Evolutionary conservation across 2,329 filamentous ascomycete genomes (phyloP), one percentile per base, ranked within the genome.

Genomic region (Colletotrichum lini): DNA sequence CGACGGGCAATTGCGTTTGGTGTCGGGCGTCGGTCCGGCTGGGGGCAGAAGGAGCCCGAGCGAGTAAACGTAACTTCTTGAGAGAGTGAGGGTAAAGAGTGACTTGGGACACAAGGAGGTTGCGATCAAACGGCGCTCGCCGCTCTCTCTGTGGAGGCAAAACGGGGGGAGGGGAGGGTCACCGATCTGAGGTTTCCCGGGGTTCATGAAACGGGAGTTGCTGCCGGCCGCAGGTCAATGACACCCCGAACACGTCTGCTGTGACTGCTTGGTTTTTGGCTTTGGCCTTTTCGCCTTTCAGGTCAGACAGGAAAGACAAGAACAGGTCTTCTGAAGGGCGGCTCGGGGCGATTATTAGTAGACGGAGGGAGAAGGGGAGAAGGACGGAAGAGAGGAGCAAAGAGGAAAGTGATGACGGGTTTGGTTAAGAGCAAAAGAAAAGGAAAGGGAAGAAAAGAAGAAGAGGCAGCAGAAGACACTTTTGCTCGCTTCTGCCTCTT

Each of bases 221-320:
- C 47, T 59, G 59, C 53, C 38, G 67, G 54, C 58, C 45, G 69
- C 58, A 59, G 59, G 26, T 72, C 44, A 69, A 49, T 59, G 69
- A 64, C 69, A 72, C 68, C 30, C 65, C 68, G 68, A 71, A 71
- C 64, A 67, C 26, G 40, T 8, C n/a, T 71, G 68, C 58, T 59
- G 68, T 71, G 65, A 13, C 52, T 21, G 57, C 18, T 54, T 49
- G 61, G 54, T 21, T 40, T 61, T 44, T 18, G 26, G 6, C 7
- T 30, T 8, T 7, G 30, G 5, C 30, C 1, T 30, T 30, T 30
- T 30, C 30, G 30, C n/a, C 16, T 18, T 18, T 18, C 54, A 10
- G 38, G 59, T 64, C 42, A 54, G 59, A 50, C 30, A 42, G 50
- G 30, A 30, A 52, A 53, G n/a, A 21, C 47, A 23, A n/a, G 47